Evolutionary conservation across 148 eudicot genomes (phyloP), one percentile per base, ranked within the genome.

Genomic region (Bassia scoparia): DNA sequence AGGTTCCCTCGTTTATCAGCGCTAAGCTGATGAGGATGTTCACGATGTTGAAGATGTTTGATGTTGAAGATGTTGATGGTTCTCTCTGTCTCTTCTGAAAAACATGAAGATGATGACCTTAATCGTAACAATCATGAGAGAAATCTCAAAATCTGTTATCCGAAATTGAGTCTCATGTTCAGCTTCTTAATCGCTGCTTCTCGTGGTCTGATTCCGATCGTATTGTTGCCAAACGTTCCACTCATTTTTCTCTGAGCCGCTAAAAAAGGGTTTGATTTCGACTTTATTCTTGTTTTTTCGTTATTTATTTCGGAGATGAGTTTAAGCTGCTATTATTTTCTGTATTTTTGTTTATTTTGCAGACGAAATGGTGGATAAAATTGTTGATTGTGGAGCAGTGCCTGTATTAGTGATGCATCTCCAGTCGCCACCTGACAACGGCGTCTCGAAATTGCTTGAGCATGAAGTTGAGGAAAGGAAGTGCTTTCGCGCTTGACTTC

Each of bases 401-500:
- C 86, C 85, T 35, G 85, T 79, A 11, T 69, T 91, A 75, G 92
- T 87, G 73, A 84, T 58, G 89, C 87, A 87, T 76, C 91, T n/a
- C 54, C 80, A 82, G 78, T 80, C 85, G 70, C 93, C 93, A 44
- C 86, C 89, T 0, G 73, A 67, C 37, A 86, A 66, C 6, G 82
- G 70, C 12, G 72, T 58, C 71, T 76, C 50, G 37, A 88, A 70
- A 79, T 82, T 82, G 4, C 78, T 84, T 31, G 92, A 92, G 83
- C 92, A 87, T 48, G 97, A 92, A 80, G 92, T 95, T 73, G 99
- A 95, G 87, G n/a, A 95, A 88, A 81, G 96, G 92, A 68, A 82
- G 96, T 80, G 97, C 99, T 15, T 86, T 95, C 64, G 84, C 97
- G 30, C 87, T 95, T 27, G 97, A 29, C 94, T 95, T 76, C 92